Evolutionary conservation across 2,329 filamentous ascomycete species (phyloP).

Genomic region (Didymosphaeria variabile): DNA sequence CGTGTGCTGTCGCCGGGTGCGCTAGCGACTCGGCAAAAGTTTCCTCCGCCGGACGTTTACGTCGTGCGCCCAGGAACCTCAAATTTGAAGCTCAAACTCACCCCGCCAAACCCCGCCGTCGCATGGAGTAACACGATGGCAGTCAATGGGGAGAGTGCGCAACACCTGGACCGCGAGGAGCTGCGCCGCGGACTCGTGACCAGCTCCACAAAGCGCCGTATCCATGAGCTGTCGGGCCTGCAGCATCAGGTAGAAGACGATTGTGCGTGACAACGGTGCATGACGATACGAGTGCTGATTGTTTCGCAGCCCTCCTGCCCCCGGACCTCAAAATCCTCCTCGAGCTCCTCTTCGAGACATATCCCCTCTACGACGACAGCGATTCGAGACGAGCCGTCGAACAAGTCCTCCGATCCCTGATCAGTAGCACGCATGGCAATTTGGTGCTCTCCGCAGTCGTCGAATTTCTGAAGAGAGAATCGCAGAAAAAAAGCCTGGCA

Average conservation of each 20-base stretch:
- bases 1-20: conserved; percentile 20
- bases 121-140: conserved; percentile 47
- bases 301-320: conserved; percentile 49
- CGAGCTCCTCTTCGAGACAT: conserved; percentile 82
- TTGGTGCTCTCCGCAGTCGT: conserved; percentile 70
- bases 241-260: conserved; percentile 55
- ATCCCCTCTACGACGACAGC: conserved; percentile 86
- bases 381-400: conserved; percentile 84
- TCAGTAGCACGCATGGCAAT: conserved; percentile 67
- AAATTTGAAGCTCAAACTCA: conserved; percentile 33
- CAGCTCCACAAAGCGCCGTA: conserved; percentile 59
- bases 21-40: conserved; percentile 37
- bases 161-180: conserved; percentile 44
- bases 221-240: conserved; percentile 54
- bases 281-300: background rate
- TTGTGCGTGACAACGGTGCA: conserved; percentile 46
- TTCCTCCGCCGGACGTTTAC: conserved; percentile 26
- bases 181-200: conserved; percentile 55
- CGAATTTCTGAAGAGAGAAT: conserved; percentile 73
- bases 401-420: conserved; percentile 75
- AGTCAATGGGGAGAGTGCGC: conserved; percentile 45
- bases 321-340: conserved; percentile 65
- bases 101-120: conserved; percentile 39
- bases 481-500: conserved; percentile 79
- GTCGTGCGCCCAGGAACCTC: conserved; percentile 20